Evolutionary conservation across 805 yeast species (phyloP).

Genomic region (Candida easanensis): DNA sequence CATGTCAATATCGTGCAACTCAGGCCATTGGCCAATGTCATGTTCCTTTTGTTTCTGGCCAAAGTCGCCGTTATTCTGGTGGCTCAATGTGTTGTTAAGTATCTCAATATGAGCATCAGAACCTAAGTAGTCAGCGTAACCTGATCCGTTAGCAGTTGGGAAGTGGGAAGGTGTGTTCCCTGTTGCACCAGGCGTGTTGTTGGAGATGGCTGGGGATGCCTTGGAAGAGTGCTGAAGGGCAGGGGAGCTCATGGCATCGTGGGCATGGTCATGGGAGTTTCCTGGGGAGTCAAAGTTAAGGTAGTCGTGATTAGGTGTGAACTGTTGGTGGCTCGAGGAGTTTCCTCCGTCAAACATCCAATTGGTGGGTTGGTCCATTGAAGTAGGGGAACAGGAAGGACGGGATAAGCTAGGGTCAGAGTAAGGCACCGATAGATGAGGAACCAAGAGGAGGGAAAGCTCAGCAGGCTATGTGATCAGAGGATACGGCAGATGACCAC

Average conservation of each 20-base stretch:
- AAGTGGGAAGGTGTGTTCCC: background rate
- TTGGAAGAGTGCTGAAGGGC: background rate
- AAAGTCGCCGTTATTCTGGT: slow-evolving; percentile 1
- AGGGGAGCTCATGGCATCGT: background rate
- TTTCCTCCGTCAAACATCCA: slow-evolving; percentile 13
- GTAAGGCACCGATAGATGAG: no score
- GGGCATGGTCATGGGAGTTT: slow-evolving; percentile 1
- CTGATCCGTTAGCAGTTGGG: background rate
- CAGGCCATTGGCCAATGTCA: slow-evolving; percentile 8
- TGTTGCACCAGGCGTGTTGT: background rate
- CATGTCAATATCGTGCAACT: slow-evolving; percentile 11
- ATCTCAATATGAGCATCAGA: slow-evolving; percentile 8
- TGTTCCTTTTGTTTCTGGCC: background rate
- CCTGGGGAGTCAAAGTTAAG: slow-evolving; percentile 24
- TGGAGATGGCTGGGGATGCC: slow-evolving; percentile 2
- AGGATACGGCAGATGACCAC: no score
- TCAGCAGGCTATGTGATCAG: no score
- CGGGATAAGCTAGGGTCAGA: no score
- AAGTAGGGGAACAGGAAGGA: no score
- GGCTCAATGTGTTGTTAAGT: slow-evolving; percentile 4
- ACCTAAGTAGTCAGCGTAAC: slow-evolving; percentile 1
- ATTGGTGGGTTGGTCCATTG: slow-evolving; percentile 5
- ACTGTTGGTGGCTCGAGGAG: slow-evolving; percentile 8
- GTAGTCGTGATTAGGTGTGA: slow-evolving; percentile 5
- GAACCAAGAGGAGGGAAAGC: no score